Conservation (phyloP, 768 basidiomycete species). For the Lentinula aciculospora region DNA sequence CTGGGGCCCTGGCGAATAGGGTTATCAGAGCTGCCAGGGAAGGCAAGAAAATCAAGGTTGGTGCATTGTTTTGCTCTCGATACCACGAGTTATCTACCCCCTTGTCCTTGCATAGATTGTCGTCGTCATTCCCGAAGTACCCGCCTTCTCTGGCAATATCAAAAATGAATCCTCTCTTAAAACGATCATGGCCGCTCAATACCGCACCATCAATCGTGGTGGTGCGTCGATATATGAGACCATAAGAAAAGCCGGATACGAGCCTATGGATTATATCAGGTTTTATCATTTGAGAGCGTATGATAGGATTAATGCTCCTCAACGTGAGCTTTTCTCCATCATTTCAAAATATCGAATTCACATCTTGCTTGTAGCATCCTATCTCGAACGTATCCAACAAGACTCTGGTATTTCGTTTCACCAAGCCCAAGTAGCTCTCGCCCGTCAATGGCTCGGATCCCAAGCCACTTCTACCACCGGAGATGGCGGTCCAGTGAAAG, state of each 20-base stretch:
- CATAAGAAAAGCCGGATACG: slow-evolving; percentile 68
- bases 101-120: slow-evolving; percentile 61
- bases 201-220: slow-evolving; percentile 87
- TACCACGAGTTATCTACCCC: neutral
- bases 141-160: slow-evolving; percentile 64
- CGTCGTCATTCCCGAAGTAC: slow-evolving; percentile 85
- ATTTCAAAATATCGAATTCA: too few species aligned
- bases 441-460: slow-evolving; percentile 66
- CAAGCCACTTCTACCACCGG: slow-evolving; percentile 38
- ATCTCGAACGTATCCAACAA: slow-evolving; percentile 41
- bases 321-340: slow-evolving; percentile 32
- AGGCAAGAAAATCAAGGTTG: slow-evolving; percentile 73
- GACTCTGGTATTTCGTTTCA: slow-evolving; percentile 82
- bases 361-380: slow-evolving; percentile 16
- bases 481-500: slow-evolving; percentile 24
- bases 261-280: slow-evolving; percentile 81
- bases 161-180: slow-evolving; percentile 58
- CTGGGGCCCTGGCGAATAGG: slow-evolving; percentile 73
- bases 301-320: slow-evolving; percentile 83
- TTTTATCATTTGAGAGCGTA: slow-evolving; percentile 93
- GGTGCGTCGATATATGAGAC: slow-evolving; percentile 82
- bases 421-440: slow-evolving; percentile 84
- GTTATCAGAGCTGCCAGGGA: slow-evolving; percentile 75
- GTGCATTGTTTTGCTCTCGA: neutral
- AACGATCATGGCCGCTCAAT: slow-evolving; percentile 86